Base-by-base conservation (phyloP, 2,329 filamentous ascomycete genomes). In the Hymenoscyphus infarciens region DNA sequence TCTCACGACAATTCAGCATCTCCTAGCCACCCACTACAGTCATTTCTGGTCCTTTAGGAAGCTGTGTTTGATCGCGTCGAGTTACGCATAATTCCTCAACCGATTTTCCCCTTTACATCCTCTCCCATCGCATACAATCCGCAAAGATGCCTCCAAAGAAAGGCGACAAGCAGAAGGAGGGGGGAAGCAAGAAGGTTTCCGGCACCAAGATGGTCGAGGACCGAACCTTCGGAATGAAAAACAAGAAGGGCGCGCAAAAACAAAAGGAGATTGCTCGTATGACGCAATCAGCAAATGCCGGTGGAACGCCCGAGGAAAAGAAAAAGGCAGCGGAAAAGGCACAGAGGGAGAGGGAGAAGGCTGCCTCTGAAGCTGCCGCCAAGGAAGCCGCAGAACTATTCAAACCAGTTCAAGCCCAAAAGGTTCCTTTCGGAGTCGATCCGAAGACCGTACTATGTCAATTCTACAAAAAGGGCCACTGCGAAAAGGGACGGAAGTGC, bases 161-260 rank as follows among this genome's bases (percentile, higher is more conserved):
- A 72, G 45, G 45, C 45, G 45, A 52, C 45, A 67, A 22, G n/a
- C 75, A 78, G 63, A 81, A 84, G 61, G 81, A 85, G 69, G 78
- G 72, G 61, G 74, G 68, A 58, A 80, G 73, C 69, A 81, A 78
- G 75, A 87, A 87, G 79, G 85, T 84, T 79, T 76, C 79, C 61
- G 75, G 79, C 25, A 76, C 80, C 63, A 72, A 79, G 63, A 61
- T 82, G 54, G 90, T 92, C 67, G 92, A 95, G 67, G 95, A 99
- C 82, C 95, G 94, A 81, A 97, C 95, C 57, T 99, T 99, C 83
- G 95, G 95, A 72, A 98, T 99, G 95, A 99, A 99, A 81, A 99
- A 99, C 76, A 99, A 99, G 82, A 99, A 97, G 83, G 95, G 95
- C 70, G 89, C 87, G 62, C 88, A 86, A 59, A 94, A 92, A 61